Evolutionary conservation across 805 yeast genomes (phyloP).

Genomic region (Nakazawaea siamensis): DNA sequence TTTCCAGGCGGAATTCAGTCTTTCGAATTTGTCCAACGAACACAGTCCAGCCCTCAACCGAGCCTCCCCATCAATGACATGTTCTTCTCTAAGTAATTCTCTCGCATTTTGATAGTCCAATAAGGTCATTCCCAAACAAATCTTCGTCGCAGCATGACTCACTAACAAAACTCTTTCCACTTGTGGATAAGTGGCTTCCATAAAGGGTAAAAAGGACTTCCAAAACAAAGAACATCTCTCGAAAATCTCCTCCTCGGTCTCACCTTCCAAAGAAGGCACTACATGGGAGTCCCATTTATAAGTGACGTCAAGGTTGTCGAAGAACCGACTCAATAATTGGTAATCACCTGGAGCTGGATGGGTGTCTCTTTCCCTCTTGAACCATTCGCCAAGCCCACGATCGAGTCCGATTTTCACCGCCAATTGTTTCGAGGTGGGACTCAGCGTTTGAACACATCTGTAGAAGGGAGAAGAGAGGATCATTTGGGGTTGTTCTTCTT

Average conservation of each 20-base stretch:
- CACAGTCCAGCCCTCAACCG: conserved; percentile 72
- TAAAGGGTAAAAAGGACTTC: conserved; percentile 43
- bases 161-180: conserved; percentile 60
- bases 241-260: conserved; percentile 63
- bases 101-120: conserved; percentile 42
- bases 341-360: conserved; percentile 64
- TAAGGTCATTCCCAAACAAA: conserved; percentile 76
- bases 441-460: conserved; percentile 77
- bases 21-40: conserved; percentile 60
- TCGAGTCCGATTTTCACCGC: conserved; percentile 60
- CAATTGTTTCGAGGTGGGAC: conserved; percentile 56
- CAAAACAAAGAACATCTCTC: conserved; percentile 51
- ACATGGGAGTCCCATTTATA: conserved; percentile 43
- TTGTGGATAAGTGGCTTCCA: conserved; percentile 51
- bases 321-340: conserved; percentile 41
- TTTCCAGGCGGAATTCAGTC: conserved; percentile 39
- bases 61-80: conserved; percentile 29
- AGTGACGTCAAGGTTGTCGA: conserved; percentile 35
- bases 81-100: conserved; percentile 39
- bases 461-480: conserved; percentile 81
- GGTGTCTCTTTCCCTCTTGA: conserved; percentile 54
- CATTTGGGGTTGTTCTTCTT: conserved; percentile 56
- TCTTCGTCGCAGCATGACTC: conserved; percentile 91
- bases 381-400: conserved; percentile 91
- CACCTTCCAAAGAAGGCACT: conserved; percentile 63